Evolutionary conservation across 164 flowering plant genomes (phyloP), one percentile per base, ranked within the genome.

Genomic region (Vitis amurensis): DNA sequence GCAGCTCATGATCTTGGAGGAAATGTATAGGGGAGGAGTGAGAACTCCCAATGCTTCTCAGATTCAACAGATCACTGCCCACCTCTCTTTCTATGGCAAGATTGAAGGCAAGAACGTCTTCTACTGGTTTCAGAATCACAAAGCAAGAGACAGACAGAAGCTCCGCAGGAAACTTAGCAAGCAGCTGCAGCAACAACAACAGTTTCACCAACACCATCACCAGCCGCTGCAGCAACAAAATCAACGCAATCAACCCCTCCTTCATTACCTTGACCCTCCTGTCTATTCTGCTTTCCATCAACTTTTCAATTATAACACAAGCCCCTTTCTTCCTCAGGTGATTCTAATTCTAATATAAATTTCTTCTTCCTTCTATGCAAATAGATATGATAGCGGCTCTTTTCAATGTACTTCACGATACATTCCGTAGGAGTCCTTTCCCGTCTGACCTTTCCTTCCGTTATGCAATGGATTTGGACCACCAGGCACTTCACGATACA

Each of bases 81-180:
- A 88, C 49, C 89, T 93, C 49, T 83, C 93, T 11, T 48, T 73
- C 58, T 89, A 86, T 68, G 98, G 98, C 8, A 89, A 79, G 83
- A 89, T 93, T 63, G 89, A 92, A 67, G 94, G 91, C 10, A 91
- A 91, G 66, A 91, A 88, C 67, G 97, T 91, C n/a, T 91, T 92
- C 73, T 90, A 92, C 70, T 92, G 97, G 97, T 92, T 92, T 59
- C 97, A 90, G 71, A 92, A 92, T 71, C 97, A 92, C 78, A 92
- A 89, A 79, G 97, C 97, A 15, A 81, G 97, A 60, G 95, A 92
- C 59, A 79, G 94, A 48, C 97, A 91, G 73, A 91, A 88, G 81
- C 87, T 91, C 27, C 80, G 89, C 37, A 86, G 82, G 77, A 86
- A 82, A 68, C 85, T 87, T 30, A 53, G 30, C 11, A 88, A 78